Evolutionary conservation across 805 yeast species (phyloP).

Genomic region (Metschnikowia dekortorum): DNA sequence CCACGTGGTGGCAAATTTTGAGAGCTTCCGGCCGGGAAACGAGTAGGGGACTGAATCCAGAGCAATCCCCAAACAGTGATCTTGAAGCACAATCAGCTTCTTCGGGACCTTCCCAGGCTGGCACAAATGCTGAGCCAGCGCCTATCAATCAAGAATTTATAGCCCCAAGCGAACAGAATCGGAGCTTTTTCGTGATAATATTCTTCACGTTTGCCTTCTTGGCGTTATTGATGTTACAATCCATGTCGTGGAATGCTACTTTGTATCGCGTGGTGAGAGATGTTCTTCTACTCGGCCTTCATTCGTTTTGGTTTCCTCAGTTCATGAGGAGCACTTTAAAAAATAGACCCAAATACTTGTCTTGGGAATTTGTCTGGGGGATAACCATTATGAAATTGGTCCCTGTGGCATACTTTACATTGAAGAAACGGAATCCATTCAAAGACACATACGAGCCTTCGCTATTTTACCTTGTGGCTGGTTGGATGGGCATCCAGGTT

Average conservation of each 20-base stretch:
- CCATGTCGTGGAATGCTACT: constrained; percentile 58
- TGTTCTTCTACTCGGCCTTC: constrained; percentile 44
- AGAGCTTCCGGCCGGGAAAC: constrained; percentile 46
- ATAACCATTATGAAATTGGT: constrained; percentile 56
- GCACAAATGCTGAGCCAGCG: background rate
- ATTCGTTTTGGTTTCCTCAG: constrained; percentile 88
- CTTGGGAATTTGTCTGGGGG: constrained; percentile 73
- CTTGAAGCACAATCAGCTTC: constrained; percentile 9
- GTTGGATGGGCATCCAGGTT: constrained; percentile 63
- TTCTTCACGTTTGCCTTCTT: constrained; percentile 23
- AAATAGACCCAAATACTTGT: constrained; percentile 59
- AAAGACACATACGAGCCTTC: constrained; percentile 60
- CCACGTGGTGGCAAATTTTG: constrained; percentile 62
- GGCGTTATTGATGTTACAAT: constrained; percentile 51
- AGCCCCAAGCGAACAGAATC: background rate
- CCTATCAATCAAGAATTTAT: background rate
- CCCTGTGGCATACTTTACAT: constrained; percentile 64
- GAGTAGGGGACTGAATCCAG: background rate
- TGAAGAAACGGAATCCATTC: constrained; percentile 54
- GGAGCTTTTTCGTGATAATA: constrained; percentile 26
- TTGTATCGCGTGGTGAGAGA: constrained; percentile 58
- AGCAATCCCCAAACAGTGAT: constrained; percentile 19
- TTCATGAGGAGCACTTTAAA: constrained; percentile 70
- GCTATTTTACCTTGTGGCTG: constrained; percentile 42
- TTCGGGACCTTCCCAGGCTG: background rate